Base-by-base conservation (phyloP, 2,329 filamentous ascomycete genomes). In the Madurella fahalii region DNA sequence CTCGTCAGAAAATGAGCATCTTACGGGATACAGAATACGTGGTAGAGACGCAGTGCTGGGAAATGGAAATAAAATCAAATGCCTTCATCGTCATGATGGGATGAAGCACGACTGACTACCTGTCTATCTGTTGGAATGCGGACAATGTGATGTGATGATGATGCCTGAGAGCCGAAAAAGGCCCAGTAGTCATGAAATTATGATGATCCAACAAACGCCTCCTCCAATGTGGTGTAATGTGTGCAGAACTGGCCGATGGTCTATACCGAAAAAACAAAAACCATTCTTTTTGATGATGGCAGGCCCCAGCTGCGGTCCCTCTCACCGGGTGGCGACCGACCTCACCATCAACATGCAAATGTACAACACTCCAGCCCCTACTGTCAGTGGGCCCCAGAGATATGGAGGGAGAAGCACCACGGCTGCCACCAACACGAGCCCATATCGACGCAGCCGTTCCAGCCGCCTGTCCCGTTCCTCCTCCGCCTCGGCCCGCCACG, bases 321-420 rank as follows among this genome's bases (percentile, higher is more conserved):
- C 41, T 56, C 52, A 47, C 16, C 50, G 43, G 16, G 49, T 52
- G 9, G 47, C 32, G 40, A 55, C 46, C 11, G 54, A 47, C 48
- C 39, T 57, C 50, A 59, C 40, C 53, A 44, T 54, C 52, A 58
- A 51, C 45, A 70, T 71, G 66, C 68, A 71, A 65, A 73, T 61
- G 64, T 77, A 78, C 65, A 73, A 66, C 56, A 69, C 63, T 44
- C 69, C 74, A 52, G 64, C 65, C 34, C 63, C 64, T 47, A 70
- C 57, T 46, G 70, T 62, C 55, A 72, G 68, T 52, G 74, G 50
- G 20, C 65, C 63, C 48, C 75, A 67, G 53, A 78, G 65, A 60
- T 68, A 68, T 47, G 67, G 67, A 53, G 78, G 77, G 42, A 81
- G 72, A 59, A 81, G 69, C 57, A 80, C 75, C 48, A 74, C 61